phyloP scores from a whole-genome alignment of 768 basidiomycete species.

The Mycena leptocephala region DNA sequence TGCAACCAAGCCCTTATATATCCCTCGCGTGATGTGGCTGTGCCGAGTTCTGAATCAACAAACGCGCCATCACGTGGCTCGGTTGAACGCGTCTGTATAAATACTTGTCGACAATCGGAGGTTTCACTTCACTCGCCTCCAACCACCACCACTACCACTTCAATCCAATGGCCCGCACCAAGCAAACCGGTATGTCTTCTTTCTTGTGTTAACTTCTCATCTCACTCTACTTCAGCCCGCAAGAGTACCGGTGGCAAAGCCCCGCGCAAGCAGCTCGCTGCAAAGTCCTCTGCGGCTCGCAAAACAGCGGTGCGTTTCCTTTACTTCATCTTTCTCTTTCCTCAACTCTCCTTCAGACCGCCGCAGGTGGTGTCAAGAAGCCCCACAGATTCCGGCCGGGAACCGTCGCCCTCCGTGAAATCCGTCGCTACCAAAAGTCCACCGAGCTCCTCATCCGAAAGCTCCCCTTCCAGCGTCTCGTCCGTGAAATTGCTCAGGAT shows the following conservation, averaged over 20 bases:
- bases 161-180: slow-evolving; percentile 79
- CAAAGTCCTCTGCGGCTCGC: slow-evolving; percentile 68
- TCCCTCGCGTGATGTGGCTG: slow-evolving; percentile 57
- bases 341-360: slow-evolving; percentile 61
- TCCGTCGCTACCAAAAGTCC: slow-evolving; percentile 93
- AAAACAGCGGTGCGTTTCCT: slow-evolving; percentile 60
- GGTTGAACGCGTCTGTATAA: slow-evolving; percentile 46
- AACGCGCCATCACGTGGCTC: slow-evolving; percentile 61
- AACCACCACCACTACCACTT: slow-evolving; percentile 35
- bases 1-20: background rate
- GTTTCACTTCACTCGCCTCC: slow-evolving; percentile 13
- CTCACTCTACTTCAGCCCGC: slow-evolving; percentile 16
- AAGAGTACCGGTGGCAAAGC: slow-evolving; percentile 70
- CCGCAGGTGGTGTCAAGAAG: slow-evolving; percentile 96
- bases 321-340: slow-evolving; percentile 25
- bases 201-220: background rate
- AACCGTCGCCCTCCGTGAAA: slow-evolving; percentile 96
- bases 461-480: slow-evolving; percentile 95
- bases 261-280: slow-evolving; percentile 90
- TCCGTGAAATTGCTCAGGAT: slow-evolving; percentile 96
- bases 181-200: slow-evolving; percentile 86
- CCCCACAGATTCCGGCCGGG: slow-evolving; percentile 92
- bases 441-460: slow-evolving; percentile 95
- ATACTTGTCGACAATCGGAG: slow-evolving; percentile 29
- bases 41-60: slow-evolving; percentile 53